Conservation (phyloP, 805 yeast genomes). For the Grigorovia jiainica region DNA sequence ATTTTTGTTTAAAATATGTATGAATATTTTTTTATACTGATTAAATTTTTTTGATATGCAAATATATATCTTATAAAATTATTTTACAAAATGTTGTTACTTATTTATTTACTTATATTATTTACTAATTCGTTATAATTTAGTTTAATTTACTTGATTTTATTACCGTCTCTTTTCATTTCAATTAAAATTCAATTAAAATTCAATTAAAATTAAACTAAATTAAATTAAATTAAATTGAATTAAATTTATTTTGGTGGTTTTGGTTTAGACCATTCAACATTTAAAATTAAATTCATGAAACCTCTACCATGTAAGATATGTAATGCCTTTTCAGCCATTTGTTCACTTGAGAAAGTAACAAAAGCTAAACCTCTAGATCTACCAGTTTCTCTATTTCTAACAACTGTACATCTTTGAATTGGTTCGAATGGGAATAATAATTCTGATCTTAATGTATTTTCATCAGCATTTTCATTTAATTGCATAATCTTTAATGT, state of each 20-base stretch:
- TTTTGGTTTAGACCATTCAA: conserved; percentile 49
- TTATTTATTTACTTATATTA: neutral
- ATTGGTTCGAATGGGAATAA: conserved; percentile 56
- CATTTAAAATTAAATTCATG: conserved; percentile 71
- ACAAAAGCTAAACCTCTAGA: conserved; percentile 95
- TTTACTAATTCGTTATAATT: neutral
- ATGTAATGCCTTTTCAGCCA: conserved; percentile 72
- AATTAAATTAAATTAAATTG: no score
- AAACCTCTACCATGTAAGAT: conserved; percentile 82
- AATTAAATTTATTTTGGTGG: conserved; percentile 5
- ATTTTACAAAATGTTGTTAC: neutral
- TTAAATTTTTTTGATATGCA: neutral
- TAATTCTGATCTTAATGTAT: conserved; percentile 63
- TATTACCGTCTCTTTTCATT: no score
- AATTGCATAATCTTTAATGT: conserved; percentile 88
- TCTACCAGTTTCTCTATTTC: conserved; percentile 87
- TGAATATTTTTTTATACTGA: neutral
- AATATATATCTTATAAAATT: neutral
- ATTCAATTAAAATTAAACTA: no score
- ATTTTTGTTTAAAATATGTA: no score
- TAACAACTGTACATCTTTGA: conserved; percentile 72
- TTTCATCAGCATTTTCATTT: conserved; percentile 77
- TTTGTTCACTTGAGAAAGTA: conserved; percentile 55
- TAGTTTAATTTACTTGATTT: neutral
- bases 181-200: no score